Evolutionary conservation across 345 rosid species (phyloP).

Genomic region (Acer saccharum): DNA sequence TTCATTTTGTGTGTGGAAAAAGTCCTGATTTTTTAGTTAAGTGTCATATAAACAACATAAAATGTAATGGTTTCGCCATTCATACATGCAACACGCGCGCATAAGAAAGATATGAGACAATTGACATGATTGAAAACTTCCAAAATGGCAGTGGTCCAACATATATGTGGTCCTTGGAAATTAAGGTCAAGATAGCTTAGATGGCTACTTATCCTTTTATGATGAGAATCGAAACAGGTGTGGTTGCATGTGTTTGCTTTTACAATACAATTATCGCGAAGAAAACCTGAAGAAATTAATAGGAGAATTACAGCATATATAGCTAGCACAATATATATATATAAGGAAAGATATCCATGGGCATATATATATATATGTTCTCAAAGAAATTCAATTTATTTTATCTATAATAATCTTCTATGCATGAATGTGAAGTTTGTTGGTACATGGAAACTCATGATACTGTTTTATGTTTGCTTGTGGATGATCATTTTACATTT

Average conservation of each 20-base stretch:
- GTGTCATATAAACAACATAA: background rate
- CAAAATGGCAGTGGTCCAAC: conserved; percentile 15
- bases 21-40: background rate
- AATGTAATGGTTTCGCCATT: conserved; percentile 11
- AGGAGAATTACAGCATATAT: background rate
- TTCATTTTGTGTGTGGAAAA: background rate
- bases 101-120: background rate
- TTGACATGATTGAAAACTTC: conserved; percentile 6
- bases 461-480: background rate
- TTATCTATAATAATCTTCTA: background rate
- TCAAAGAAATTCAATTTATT: background rate
- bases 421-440: background rate
- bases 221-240: conserved; percentile 14
- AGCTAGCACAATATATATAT: background rate
- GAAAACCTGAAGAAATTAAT: background rate
- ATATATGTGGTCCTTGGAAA: conserved; percentile 17
- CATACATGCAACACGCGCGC: background rate
- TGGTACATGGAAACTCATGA: background rate
- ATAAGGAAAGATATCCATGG: conserved; percentile 4
- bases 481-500: background rate
- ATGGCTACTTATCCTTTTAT: background rate
- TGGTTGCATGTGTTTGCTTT: background rate
- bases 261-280: background rate
- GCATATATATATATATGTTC: background rate
- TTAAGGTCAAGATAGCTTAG: background rate